Evolutionary conservation across 495 filamentous ascomycete genomes (phyloP).

Genomic region (Glonium stellatum): DNA sequence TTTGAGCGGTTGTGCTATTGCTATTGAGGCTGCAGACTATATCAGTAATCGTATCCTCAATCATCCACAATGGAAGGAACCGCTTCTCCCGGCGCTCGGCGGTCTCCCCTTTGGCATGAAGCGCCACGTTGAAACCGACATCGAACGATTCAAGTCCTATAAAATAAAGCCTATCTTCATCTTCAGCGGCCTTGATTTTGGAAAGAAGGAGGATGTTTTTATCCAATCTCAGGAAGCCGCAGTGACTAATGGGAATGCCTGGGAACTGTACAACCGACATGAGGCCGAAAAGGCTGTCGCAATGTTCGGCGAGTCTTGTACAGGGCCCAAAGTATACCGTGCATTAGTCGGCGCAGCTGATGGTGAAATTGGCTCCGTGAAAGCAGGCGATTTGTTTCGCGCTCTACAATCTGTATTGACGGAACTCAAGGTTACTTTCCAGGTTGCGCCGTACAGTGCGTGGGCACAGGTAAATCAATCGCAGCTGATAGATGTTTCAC

Average conservation of each 20-base stretch:
- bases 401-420: conserved; percentile 62
- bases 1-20: conserved; percentile 65
- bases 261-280: conserved; percentile 78
- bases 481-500: neutral
- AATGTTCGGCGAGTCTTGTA: conserved; percentile 78
- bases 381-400: conserved; percentile 24
- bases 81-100: conserved; percentile 81
- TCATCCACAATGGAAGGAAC: conserved; percentile 63
- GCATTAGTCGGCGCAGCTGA: conserved; percentile 3
- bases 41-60: conserved; percentile 62
- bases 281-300: conserved; percentile 70
- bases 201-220: conserved; percentile 58
- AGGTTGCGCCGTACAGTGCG: conserved; percentile 84
- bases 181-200: conserved; percentile 77
- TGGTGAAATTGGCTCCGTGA: conserved; percentile 19
- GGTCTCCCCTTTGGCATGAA: conserved; percentile 76
- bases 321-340: conserved; percentile 16
- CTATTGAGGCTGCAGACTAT: conserved; percentile 87
- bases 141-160: conserved; percentile 58
- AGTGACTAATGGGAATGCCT: conserved; percentile 51
- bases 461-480: conserved; percentile 64
- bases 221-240: conserved; percentile 40
- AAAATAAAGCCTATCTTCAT: conserved; percentile 70
- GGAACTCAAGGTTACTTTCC: conserved; percentile 63
- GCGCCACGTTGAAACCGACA: conserved; percentile 62